Base-by-base conservation (phyloP, 139 green algal genomes). In the Coelastrella sp. region DNA sequence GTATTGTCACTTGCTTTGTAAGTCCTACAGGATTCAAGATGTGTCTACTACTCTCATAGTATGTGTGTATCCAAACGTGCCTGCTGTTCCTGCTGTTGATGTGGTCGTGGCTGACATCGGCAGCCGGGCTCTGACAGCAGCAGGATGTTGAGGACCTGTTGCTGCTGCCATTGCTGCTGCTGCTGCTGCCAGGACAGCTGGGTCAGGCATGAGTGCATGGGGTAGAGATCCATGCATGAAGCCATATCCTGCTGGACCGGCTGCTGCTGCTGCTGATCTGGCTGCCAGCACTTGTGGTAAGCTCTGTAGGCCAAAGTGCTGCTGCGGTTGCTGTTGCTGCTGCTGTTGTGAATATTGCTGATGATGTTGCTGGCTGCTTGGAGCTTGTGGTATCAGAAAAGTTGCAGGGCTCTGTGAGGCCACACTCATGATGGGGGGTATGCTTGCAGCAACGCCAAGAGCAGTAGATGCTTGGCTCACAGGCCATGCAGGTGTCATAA, bases 221-320 rank as follows among this genome's bases (percentile, higher is more conserved):
- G 53, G 37, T 51, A 83, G 35, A 15, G n/a, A n/a, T n/a, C 51
- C 75, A 35, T 4, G 15, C 53, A 83, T 75, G n/a, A n/a, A n/a
- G n/a, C n/a, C 48, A 83, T 4, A 23, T 53, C 51, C 15, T 72
- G 75, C 30, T 81, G 41, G 45, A 67, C 38, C 35, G 72, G 59
- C 34, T 73, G 75, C 59, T 84, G 76, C 8, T 62, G 35, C 59
- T 84, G 57, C 76, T 84, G 41, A 53, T 84, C 62, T 30, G 19
- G 38, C 59, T 53, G 23, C 38, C 60, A 40, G 60, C 48, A 73
- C 51, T 50, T 73, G 84, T 69, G 76, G 68, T 69, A 43, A 4
- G 37, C 37, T n/a, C 68, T 6, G 34, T 8, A n/a, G 38, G 37
- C 75, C 53, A 27, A 19, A 51, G 21, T 23, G 51, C 32, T 53